These are phyloP conservation scores for Solioccasus polychromus DNA, from an alignment of 768 basidiomycete species.

Conservation along the genomic window DNA sequence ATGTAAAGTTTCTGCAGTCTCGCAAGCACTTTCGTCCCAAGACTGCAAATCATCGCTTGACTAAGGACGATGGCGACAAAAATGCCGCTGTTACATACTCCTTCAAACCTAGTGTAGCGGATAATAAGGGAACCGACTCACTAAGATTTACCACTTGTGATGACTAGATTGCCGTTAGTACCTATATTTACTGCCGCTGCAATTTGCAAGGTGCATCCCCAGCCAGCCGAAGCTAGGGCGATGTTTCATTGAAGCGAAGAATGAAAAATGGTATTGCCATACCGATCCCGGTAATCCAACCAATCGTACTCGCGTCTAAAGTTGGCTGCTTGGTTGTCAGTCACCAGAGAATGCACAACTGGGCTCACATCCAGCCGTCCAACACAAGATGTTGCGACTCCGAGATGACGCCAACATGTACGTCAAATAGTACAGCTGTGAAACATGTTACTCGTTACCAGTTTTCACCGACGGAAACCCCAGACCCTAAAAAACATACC, in stretches of 20 bases:
- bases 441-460: neutral
- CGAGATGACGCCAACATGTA: conserved; percentile 50
- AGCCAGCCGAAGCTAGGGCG: conserved; percentile 61
- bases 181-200: conserved; percentile 63
- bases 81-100: conserved; percentile 48
- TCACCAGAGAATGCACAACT: neutral
- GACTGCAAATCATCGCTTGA: conserved; percentile 61
- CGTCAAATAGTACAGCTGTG: conserved; percentile 67
- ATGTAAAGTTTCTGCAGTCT: conserved; percentile 56
- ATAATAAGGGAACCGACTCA: conserved; percentile 36
- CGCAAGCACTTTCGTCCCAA: conserved; percentile 62
- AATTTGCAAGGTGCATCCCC: conserved; percentile 60
- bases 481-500: conserved; percentile 21
- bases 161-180: conserved; percentile 29
- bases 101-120: conserved; percentile 35
- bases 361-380: conserved; percentile 62
- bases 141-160: conserved; percentile 41
- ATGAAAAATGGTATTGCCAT: neutral
- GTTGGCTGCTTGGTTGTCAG: neutral
- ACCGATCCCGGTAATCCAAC: conserved; percentile 40
- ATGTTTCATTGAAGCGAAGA: too few relatives aligned
- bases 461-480: neutral
- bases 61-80: conserved; percentile 57
- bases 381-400: conserved; percentile 56
- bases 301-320: conserved; percentile 49